Evolutionary conservation across 1,284 basidiomycete genomes (phyloP).

Genomic region (Melampsora larici-populina): DNA sequence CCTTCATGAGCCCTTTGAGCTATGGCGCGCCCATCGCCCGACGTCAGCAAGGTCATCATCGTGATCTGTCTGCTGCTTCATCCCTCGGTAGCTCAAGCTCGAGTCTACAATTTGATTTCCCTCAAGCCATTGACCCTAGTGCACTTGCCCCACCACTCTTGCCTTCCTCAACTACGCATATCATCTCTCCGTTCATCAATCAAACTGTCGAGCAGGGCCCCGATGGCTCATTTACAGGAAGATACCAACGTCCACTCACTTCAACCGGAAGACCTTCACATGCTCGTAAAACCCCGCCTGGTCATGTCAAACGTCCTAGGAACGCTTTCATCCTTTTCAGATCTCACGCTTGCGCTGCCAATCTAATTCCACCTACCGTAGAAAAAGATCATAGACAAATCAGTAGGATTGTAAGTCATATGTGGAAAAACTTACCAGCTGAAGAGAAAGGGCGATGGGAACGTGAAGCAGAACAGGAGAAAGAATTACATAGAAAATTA

Average conservation of each 20-base stretch:
- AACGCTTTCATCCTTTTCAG: slow-evolving; percentile 43
- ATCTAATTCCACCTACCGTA: slow-evolving; percentile 39
- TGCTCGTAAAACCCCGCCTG: slow-evolving; percentile 42
- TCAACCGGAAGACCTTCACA: slow-evolving; percentile 42
- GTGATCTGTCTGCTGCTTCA: slow-evolving; percentile 36
- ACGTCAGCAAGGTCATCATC: slow-evolving; percentile 22
- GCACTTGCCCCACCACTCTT: slow-evolving; percentile 26
- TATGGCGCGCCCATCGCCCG: slow-evolving; percentile 40
- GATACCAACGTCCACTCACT: slow-evolving; percentile 40
- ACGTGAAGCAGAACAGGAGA: slow-evolving; percentile 48
- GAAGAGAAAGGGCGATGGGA: slow-evolving; percentile 50
- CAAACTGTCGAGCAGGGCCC: slow-evolving; percentile 35
- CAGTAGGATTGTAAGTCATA: slow-evolving; percentile 49
- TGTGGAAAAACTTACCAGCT: slow-evolving; percentile 49
- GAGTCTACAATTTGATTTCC: slow-evolving; percentile 14
- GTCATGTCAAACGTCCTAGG: slow-evolving; percentile 40
- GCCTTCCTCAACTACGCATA: slow-evolving; percentile 7
- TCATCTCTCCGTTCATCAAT: slow-evolving; percentile 42
- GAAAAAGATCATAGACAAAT: slow-evolving; percentile 51
- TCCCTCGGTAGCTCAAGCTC: slow-evolving; percentile 31
- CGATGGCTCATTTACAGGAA: slow-evolving; percentile 35
- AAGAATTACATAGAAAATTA: slow-evolving; percentile 48
- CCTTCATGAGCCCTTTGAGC: slow-evolving; percentile 17
- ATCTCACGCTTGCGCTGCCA: slow-evolving; percentile 40
- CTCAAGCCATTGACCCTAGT: slow-evolving; percentile 30